Evolutionary conservation across 202 grass and related monocot species (phyloP), one percentile per base, ranked within the genome.

Genomic region (Elaeis oleifera): DNA sequence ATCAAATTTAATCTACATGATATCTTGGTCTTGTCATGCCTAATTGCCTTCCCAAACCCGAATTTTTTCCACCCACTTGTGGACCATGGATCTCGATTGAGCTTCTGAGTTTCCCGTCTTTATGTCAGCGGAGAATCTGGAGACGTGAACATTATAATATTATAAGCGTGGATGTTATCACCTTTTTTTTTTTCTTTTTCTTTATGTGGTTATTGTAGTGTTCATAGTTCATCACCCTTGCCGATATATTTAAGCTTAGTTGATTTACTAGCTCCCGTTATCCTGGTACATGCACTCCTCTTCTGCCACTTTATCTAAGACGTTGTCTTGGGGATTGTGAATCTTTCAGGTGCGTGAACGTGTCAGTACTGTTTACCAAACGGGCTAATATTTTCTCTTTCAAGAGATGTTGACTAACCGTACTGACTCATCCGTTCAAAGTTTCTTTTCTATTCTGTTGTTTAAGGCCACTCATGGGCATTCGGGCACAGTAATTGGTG

Each of bases 391-490:
- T 70, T 80, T 61, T 15, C 78, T 32, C 54, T 82, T 69, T 78
- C 81, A 83, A 80, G 65, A 75, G 83, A 70, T 62, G 75, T 77
- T 74, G 57, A 68, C 70, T 26, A 69, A 16, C 56, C 72, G 67
- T 49, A 76, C 58, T 69, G 58, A 23, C 51, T 86, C 74, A 14
- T 44, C 36, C 36, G 2, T 44, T 14, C 36, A 44, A 44, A 9
- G 2, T 13, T 14, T 44, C 36, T 44, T 44, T 13, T 44, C 36
- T 14, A 44, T 44, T 44, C 2, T 0, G 36, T 44, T 36, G 32
- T 36, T 36, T 36, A 36, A 36, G 5, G 32, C 1, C 32, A 36
- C 32, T 36, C 32, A 36, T 36, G 32, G 31, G 6, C 6, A 36
- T 0, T 36, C 1, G 24, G 26, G 19, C 59, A 76, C 73, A 58